Percentiles rank a stretch among this genome's conserved stretches.
Conservation (phyloP, 2,329 filamentous ascomycete species). For the Epichloe uncinata region DNA sequence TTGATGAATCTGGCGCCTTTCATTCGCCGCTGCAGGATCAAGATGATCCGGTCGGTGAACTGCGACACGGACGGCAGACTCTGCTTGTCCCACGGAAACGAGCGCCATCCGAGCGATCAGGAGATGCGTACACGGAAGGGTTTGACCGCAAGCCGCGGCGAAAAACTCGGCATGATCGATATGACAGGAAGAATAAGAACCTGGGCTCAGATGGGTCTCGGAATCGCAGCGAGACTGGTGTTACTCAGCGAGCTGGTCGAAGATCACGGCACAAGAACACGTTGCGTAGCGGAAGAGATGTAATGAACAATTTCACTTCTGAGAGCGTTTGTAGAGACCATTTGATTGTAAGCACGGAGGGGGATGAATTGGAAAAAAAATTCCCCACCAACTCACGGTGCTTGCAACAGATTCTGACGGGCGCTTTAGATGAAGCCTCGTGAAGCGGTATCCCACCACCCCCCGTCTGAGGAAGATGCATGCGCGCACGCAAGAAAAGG, state of each 20-base stretch:
- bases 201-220: neutral
- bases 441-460: neutral
- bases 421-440: constrained; percentile 2
- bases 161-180: constrained; percentile 10
- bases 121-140: neutral
- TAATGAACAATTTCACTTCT: constrained; percentile 44
- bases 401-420: neutral
- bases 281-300: constrained; percentile 26
- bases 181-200: neutral
- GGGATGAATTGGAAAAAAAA: neutral
- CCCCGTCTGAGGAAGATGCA: neutral
- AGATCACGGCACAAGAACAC: constrained; percentile 10
- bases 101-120: neutral
- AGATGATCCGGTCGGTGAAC: neutral
- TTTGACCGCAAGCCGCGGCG: constrained; percentile 9
- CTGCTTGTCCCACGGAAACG: neutral
- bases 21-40: neutral
- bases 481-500: no score
- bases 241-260: neutral
- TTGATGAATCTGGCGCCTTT: neutral
- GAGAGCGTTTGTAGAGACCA: neutral
- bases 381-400: no score
- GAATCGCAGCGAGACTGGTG: neutral
- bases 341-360: constrained; percentile 2
- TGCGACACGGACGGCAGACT: neutral